Evolutionary conservation across 179 eudicot species (phyloP).

Genomic region (Pouteria campechiana): DNA sequence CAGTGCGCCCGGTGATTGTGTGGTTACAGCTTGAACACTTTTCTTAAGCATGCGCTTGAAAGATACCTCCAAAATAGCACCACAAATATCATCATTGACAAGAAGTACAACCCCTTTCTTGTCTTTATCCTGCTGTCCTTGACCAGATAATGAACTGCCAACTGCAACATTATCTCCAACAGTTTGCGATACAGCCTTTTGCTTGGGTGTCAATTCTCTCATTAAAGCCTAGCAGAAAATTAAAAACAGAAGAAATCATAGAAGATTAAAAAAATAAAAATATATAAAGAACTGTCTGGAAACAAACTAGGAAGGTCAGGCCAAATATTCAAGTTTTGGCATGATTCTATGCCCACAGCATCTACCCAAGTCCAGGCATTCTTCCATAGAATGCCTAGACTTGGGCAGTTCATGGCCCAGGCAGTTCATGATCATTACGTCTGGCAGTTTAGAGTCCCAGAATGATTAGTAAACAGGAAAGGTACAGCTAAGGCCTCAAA

Average conservation of each 20-base stretch:
- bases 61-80: constrained; percentile 54
- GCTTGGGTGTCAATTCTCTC: constrained; percentile 68
- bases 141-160: constrained; percentile 21
- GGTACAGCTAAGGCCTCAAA: too few relatives aligned
- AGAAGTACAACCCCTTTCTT: constrained; percentile 47
- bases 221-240: constrained; percentile 47
- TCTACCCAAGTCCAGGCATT: too few relatives aligned
- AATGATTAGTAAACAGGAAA: too few relatives aligned
- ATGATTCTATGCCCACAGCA: too few relatives aligned
- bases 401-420: too few relatives aligned
- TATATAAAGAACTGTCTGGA: background rate
- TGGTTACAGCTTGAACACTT: constrained; percentile 54
- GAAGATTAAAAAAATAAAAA: constrained; percentile 2
- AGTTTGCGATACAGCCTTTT: constrained; percentile 38
- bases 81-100: constrained; percentile 65
- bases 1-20: constrained; percentile 42
- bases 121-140: constrained; percentile 47
- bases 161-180: constrained; percentile 32
- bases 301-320: background rate
- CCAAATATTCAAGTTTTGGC: too few relatives aligned
- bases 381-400: too few relatives aligned
- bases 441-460: too few relatives aligned
- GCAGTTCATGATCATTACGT: too few relatives aligned
- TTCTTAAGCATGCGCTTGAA: constrained; percentile 75
- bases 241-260: constrained; percentile 7